These are phyloP conservation scores for Pichia ethanolica DNA, from an alignment of 805 yeast species.

Conservation along the genomic window DNA sequence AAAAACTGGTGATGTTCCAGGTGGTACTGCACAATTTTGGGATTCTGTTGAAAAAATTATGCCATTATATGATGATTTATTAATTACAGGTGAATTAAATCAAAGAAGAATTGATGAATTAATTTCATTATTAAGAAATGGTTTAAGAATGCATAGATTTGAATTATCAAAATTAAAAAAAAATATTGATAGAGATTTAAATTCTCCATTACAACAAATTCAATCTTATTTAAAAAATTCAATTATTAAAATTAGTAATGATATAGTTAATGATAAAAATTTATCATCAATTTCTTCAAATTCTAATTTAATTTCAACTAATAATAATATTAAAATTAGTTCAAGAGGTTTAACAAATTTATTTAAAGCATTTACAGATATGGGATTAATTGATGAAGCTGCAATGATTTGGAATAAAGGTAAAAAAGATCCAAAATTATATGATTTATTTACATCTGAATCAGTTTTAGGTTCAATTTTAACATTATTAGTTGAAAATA, in stretches of 20 bases:
- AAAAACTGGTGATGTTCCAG: constrained; percentile 28
- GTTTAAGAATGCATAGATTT: constrained; percentile 45
- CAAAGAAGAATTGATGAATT: constrained; percentile 37
- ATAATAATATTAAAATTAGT: constrained; percentile 29
- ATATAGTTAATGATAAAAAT: constrained; percentile 14
- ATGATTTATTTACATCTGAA: constrained; percentile 47
- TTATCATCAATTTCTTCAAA: neutral
- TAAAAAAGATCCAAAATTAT: constrained; percentile 33
- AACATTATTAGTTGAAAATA: constrained; percentile 56
- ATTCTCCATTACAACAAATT: constrained; percentile 44
- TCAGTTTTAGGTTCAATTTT: constrained; percentile 61
- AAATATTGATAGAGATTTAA: constrained; percentile 48
- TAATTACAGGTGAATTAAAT: constrained; percentile 40
- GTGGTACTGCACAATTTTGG: constrained; percentile 38
- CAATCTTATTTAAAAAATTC: constrained; percentile 37
- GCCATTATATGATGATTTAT: constrained; percentile 41
- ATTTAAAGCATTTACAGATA: constrained; percentile 51
- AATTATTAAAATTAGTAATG: constrained; percentile 40
- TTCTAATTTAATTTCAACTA: neutral
- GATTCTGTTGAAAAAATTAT: constrained; percentile 41
- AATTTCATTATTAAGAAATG: constrained; percentile 46
- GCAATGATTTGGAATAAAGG: constrained; percentile 61
- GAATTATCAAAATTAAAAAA: constrained; percentile 45
- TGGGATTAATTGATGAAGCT: constrained; percentile 53
- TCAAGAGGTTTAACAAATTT: constrained; percentile 50